Evolutionary conservation across 225 moss, liverwort and hornwort genomes (phyloP).

Genomic region (Pseudisothecium myosuroides): DNA sequence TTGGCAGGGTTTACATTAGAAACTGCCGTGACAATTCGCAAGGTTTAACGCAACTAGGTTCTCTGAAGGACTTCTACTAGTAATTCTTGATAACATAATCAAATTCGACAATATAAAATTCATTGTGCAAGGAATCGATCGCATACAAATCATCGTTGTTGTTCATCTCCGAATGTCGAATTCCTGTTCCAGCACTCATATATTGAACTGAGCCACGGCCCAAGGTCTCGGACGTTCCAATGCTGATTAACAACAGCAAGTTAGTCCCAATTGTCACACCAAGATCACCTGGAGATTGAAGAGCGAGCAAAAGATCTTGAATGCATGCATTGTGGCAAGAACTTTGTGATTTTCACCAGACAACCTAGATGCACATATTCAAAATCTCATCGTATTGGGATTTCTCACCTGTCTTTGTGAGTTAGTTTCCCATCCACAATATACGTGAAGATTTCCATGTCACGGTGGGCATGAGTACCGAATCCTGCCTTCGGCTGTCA

Average conservation of each 20-base stretch:
- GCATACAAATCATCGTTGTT: conserved; percentile 44
- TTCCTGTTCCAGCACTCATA: conserved; percentile 86
- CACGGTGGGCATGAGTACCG: conserved; percentile 67
- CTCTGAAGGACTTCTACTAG: too few relatives aligned
- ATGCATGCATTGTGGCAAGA: neutral
- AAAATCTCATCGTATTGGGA: neutral
- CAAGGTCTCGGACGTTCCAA: conserved; percentile 86
- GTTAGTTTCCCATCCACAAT: conserved; percentile 76
- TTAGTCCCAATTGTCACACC: neutral
- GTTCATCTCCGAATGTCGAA: conserved; percentile 96
- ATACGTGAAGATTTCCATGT: conserved; percentile 97
- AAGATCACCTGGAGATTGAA: neutral
- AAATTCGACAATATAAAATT: neutral
- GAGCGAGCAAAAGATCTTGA: neutral
- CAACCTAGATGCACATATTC: neutral
- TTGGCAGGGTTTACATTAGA: neutral
- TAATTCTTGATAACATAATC: neutral
- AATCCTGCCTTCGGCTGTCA: conserved; percentile 78
- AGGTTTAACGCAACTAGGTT: neutral
- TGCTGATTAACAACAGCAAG: conserved; percentile 23
- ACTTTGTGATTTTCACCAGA: neutral
- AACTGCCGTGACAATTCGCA: neutral
- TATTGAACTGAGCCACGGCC: conserved; percentile 91
- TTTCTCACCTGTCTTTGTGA: conserved; percentile 79
- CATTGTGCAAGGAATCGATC: neutral